phyloP scores from a whole-genome alignment of 805 yeast species.

The Tetrapisispora taiwanensis region DNA sequence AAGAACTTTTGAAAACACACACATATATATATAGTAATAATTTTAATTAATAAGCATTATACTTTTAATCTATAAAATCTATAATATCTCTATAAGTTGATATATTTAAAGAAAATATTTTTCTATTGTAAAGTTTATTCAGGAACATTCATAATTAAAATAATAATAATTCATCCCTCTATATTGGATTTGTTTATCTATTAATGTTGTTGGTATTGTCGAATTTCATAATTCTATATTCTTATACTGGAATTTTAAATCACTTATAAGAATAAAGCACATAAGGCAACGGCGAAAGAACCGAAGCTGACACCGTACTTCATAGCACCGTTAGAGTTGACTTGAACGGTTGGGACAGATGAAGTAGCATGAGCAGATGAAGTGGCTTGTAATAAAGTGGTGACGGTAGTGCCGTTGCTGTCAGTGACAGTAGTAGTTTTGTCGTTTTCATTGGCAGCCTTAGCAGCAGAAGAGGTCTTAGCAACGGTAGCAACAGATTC shows the following conservation, averaged over 20 bases:
- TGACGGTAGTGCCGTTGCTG: constrained; percentile 16
- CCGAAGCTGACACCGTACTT: constrained; percentile 4
- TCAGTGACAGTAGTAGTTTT: constrained; percentile 18
- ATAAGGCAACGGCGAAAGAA: constrained; percentile 5
- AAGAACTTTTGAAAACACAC: too few relatives aligned
- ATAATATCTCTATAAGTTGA: neutral
- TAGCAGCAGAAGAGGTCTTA: neutral
- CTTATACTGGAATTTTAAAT: neutral
- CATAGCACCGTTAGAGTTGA: constrained; percentile 6
- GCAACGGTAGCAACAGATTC: neutral
- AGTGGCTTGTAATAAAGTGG: constrained; percentile 22
- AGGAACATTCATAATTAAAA: too few relatives aligned
- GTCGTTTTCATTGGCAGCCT: constrained; percentile 1
- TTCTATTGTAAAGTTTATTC: neutral
- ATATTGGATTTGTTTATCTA: too few relatives aligned
- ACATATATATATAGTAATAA: too few relatives aligned
- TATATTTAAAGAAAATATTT: neutral
- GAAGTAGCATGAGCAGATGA: constrained; percentile 1
- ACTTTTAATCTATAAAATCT: neutral
- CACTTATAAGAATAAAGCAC: constrained; percentile 1
- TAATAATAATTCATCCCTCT: too few relatives aligned
- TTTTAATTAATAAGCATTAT: neutral
- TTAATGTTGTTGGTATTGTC: too few relatives aligned
- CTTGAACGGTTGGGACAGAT: neutral
- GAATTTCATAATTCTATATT: neutral